These are phyloP conservation scores for Eucalyptus rudis DNA, from an alignment of 345 rosid genomes.

Conservation along the genomic window DNA sequence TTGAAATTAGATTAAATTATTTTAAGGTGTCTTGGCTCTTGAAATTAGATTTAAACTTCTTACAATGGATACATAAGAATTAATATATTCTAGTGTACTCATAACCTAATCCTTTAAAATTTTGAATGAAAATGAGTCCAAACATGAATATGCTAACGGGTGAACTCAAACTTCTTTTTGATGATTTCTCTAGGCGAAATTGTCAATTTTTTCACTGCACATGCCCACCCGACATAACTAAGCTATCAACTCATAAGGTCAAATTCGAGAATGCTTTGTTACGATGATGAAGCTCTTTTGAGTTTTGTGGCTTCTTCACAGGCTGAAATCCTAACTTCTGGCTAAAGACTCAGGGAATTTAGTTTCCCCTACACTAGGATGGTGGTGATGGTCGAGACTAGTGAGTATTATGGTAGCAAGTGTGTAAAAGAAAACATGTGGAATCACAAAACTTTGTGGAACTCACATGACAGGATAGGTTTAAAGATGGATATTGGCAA, in stretches of 20 bases:
- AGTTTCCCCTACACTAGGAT: background rate
- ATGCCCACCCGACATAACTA: background rate
- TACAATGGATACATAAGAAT: background rate
- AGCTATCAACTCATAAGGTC: background rate
- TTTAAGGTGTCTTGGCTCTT: background rate
- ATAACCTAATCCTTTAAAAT: background rate
- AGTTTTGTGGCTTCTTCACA: background rate
- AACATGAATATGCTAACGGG: background rate
- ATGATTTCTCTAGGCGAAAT: background rate
- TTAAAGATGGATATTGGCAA: background rate
- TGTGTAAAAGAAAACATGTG: background rate
- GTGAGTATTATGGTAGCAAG: background rate
- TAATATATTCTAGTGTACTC: background rate
- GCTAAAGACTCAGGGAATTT: background rate
- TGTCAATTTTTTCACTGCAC: background rate
- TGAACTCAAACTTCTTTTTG: background rate
- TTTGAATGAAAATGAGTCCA: rapidly evolving
- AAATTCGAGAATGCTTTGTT: background rate
- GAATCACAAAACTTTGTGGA: background rate
- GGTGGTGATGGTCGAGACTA: background rate
- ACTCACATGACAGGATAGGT: background rate
- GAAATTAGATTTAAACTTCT: background rate
- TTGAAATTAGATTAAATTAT: background rate
- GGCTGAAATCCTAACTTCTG: rapidly evolving
- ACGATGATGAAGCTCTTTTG: background rate